Evolutionary conservation across 108 stramenopile species (phyloP).

Genomic region (Skeletonema potamos): DNA sequence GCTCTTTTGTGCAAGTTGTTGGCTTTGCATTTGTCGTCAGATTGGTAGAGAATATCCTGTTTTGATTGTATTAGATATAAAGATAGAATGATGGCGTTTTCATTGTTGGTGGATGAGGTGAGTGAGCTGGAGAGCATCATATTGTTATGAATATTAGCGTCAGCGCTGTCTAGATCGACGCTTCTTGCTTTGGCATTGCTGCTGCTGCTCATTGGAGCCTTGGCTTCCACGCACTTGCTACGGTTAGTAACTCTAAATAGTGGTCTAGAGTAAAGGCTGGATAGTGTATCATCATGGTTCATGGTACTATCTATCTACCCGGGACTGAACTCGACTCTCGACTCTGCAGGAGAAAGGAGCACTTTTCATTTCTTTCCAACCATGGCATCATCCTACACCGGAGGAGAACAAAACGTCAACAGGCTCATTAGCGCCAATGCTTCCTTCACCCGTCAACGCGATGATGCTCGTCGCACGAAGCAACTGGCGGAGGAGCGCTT

Average conservation of each 20-base stretch:
- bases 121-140: neutral
- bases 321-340: too few species aligned
- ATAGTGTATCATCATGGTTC: too few species aligned
- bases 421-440: constrained; percentile 35
- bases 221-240: too few species aligned
- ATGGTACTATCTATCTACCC: too few species aligned
- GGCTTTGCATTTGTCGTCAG: neutral
- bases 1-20: constrained; percentile 20
- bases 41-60: constrained; percentile 8
- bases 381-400: neutral
- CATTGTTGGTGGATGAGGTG: neutral
- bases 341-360: too few species aligned
- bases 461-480: constrained; percentile 34
- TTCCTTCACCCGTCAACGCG: constrained; percentile 37
- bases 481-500: constrained; percentile 39
- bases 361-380: neutral
- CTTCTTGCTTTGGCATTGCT: neutral
- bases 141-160: neutral
- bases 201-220: neutral
- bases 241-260: too few species aligned
- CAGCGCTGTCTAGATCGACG: neutral
- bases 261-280: too few species aligned
- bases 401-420: constrained; percentile 18
- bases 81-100: constrained; percentile 32
- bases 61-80: constrained; percentile 32